A percentile compares a stretch with the other conserved stretches of the same genome.
These are phyloP conservation scores for Rosa persica DNA, from an alignment of 306 rosid genomes.

Conservation along the genomic window DNA sequence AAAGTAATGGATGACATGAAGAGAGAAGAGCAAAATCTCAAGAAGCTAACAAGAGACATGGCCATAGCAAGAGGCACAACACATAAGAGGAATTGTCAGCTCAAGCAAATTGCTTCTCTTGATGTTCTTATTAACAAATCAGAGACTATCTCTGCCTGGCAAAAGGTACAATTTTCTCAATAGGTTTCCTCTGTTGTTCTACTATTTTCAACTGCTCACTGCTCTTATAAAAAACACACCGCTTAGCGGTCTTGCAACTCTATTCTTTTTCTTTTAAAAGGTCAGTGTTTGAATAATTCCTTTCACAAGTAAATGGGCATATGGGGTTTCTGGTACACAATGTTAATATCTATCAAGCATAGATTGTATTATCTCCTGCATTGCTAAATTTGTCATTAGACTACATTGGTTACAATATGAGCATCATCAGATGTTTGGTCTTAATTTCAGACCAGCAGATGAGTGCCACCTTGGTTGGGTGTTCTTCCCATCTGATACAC, in stretches of 20 bases:
- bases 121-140: slow-evolving; percentile 68
- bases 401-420: background rate
- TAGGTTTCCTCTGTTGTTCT: slow-evolving; percentile 12
- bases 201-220: slow-evolving; percentile 11
- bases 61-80: slow-evolving; percentile 58
- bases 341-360: slow-evolving; percentile 2
- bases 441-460: slow-evolving; percentile 2
- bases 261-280: background rate
- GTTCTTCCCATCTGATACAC: background rate
- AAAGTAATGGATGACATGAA: slow-evolving; percentile 57
- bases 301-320: background rate
- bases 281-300: background rate
- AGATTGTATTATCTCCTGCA: background rate
- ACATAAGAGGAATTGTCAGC: slow-evolving; percentile 57
- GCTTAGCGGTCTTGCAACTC: background rate
- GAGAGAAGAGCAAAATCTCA: slow-evolving; percentile 71
- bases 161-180: slow-evolving; percentile 47
- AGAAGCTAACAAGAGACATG: slow-evolving; percentile 64
- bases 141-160: slow-evolving; percentile 57
- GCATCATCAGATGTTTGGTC: slow-evolving; percentile 6
- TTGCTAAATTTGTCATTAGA: background rate
- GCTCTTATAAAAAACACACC: background rate
- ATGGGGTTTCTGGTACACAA: background rate
- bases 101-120: slow-evolving; percentile 50
- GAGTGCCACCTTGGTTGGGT: slow-evolving; percentile 6